Base-by-base conservation (phyloP, 179 eudicot species). In the Drosera spatulata region DNA sequence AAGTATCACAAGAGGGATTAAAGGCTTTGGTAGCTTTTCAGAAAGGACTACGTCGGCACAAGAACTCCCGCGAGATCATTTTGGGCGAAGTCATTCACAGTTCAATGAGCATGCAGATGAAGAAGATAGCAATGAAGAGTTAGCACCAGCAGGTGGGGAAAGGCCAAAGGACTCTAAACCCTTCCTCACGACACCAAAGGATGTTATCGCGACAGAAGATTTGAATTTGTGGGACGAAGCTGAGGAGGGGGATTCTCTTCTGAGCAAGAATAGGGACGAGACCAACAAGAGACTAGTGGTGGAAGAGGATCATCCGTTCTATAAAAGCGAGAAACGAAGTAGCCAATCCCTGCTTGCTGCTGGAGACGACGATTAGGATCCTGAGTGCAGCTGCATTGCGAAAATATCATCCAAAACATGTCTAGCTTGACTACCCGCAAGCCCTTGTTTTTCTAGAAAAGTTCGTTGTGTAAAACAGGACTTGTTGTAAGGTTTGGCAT, bases 1-100 rank as follows among this genome's bases (percentile, higher is more conserved):
- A 61, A 90, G 83, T 50, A 60, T 88, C 41, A 73, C 81, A n/a
- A 81, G 91, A 71, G 99, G 81, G 40, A 93, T 93, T 48, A 63
- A 86, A 81, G 99, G 99, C 33, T 93, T 93, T 59, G 99, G 99
- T 0, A 93, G 96, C 77, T 91, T 91, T 71, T 12, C 66, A 61
- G 69, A 53, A 2, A 66, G 75, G 47, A 60, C 55, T 67, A 66
- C 77, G 15, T 79, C 84, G 57, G 63, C 41, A 4, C 63, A 71
- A 59, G 71, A 58, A 15, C 50, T 69, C 61, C 66, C 63, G 2
- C 45, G 41, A 40, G 71, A 22, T 22, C 33, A 64, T 58, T 83
- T 55, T 56, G 84, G 74, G 47, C 80, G 85, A 58, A 75, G 85
- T 55, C 80, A 91, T 64, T 77, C 96, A 12, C 83, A 88, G 59